A percentile compares a stretch with the other conserved stretches of the same genome.
Evolutionary conservation across 495 filamentous ascomycete species (phyloP).

Genomic region (Xylaria telfairii): DNA sequence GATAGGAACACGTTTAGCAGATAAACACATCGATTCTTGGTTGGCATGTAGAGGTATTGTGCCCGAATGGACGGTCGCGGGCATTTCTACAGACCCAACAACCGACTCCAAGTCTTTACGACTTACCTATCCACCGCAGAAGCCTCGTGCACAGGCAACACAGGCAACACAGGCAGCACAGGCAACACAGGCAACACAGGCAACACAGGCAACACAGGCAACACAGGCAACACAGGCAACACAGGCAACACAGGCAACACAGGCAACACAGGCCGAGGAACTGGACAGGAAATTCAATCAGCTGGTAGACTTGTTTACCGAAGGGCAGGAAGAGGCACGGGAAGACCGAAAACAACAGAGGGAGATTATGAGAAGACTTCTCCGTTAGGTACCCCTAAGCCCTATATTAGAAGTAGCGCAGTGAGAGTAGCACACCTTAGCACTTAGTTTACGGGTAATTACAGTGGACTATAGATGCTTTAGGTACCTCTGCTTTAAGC

Average conservation of each 20-base stretch:
- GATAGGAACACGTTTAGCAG: not conserved
- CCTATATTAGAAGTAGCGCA: too few relatives aligned
- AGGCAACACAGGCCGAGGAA: not conserved
- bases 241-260: not conserved
- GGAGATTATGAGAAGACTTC: slow-evolving; percentile 12
- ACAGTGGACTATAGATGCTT: too few relatives aligned
- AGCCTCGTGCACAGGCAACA: not conserved
- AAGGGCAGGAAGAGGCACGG: slow-evolving; percentile 17
- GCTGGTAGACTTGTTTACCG: not conserved
- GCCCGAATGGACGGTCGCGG: not conserved
- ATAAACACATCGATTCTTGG: slow-evolving; percentile 4
- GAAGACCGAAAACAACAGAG: slow-evolving; percentile 1
- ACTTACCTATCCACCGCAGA: slow-evolving; percentile 8
- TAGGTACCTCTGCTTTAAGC: too few relatives aligned
- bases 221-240: not conserved
- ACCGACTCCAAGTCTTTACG: slow-evolving; percentile 7
- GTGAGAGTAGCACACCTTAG: too few relatives aligned
- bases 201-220: not conserved
- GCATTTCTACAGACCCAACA: too few relatives aligned
- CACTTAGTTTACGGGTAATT: too few relatives aligned
- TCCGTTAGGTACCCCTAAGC: too few relatives aligned
- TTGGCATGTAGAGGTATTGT: not conserved
- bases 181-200: not conserved
- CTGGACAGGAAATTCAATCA: not conserved
- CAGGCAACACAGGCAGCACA: not conserved